Evolutionary conservation across 108 stramenopile genomes (phyloP).

Genomic region (Fistulifera pelliculosa): DNA sequence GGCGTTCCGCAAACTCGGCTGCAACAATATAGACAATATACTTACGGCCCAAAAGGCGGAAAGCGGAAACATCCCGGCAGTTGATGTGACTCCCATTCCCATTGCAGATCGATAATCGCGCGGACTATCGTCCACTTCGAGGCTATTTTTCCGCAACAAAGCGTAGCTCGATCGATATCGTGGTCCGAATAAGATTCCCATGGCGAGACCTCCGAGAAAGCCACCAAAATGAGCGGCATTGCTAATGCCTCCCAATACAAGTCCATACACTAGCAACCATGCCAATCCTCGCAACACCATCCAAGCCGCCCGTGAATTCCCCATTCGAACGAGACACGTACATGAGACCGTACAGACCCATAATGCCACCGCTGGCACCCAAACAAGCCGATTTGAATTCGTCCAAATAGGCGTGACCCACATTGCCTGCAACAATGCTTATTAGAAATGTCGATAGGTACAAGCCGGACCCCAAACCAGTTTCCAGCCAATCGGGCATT

Average conservation of each 20-base stretch:
- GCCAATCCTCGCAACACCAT: conserved; percentile 48
- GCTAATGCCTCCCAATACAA: conserved; percentile 43
- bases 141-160: conserved; percentile 36
- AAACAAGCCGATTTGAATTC: conserved; percentile 13
- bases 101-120: conserved; percentile 50
- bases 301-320: conserved; percentile 26
- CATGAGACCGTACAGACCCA: conserved; percentile 65
- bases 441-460: conserved; percentile 59
- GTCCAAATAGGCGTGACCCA: conserved; percentile 19
- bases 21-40: conserved; percentile 11
- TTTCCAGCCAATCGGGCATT: conserved; percentile 61
- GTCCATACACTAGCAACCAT: conserved; percentile 38
- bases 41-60: conserved; percentile 33
- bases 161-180: conserved; percentile 47
- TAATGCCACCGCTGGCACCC: conserved; percentile 73
- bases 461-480: conserved; percentile 33
- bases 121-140: conserved; percentile 28
- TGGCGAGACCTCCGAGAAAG: conserved; percentile 51
- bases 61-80: conserved; percentile 36
- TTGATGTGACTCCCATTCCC: conserved; percentile 55
- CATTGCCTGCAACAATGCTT: conserved; percentile 55
- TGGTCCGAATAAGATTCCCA: conserved; percentile 59
- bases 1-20: conserved; percentile 18
- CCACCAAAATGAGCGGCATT: conserved; percentile 65
- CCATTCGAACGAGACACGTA: conserved; percentile 57